Evolutionary conservation across 768 basidiomycete species (phyloP).

Genomic region (Pulveroboletus sp.): DNA sequence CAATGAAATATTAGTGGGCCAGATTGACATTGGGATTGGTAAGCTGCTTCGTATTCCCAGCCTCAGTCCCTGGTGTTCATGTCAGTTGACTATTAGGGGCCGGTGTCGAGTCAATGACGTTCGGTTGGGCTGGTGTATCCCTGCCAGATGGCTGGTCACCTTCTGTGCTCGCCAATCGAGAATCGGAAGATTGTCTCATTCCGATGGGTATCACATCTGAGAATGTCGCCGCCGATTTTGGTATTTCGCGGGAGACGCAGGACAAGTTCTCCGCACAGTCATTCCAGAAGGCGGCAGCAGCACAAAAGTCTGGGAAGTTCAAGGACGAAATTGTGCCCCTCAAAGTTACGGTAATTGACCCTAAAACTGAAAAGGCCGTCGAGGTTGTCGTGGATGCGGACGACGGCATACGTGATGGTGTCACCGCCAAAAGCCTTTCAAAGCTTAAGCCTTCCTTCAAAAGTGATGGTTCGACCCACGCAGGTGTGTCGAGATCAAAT

Average conservation of each 20-base stretch:
- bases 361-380: conserved; percentile 64
- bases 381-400: conserved; percentile 74
- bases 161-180: conserved; percentile 57
- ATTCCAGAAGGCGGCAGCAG: conserved; percentile 79
- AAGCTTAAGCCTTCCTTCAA: conserved; percentile 88
- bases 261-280: conserved; percentile 83
- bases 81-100: conserved; percentile 46
- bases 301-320: conserved; percentile 80
- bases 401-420: conserved; percentile 83
- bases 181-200: conserved; percentile 76
- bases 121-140: conserved; percentile 60
- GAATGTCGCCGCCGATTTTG: conserved; percentile 78
- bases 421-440: conserved; percentile 68
- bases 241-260: conserved; percentile 69
- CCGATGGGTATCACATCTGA: conserved; percentile 96
- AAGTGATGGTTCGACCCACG: conserved; percentile 73
- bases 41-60: conserved; percentile 21
- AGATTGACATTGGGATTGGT: conserved; percentile 91
- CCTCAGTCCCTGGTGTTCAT: not conserved
- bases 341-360: conserved; percentile 62
- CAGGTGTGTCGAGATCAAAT: conserved; percentile 37
- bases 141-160: conserved; percentile 60
- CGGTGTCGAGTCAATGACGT: conserved; percentile 89
- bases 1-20: conserved; percentile 69
- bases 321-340: conserved; percentile 81